Evolutionary conservation across 495 filamentous ascomycete genomes (phyloP), one percentile per base, ranked within the genome.

Genomic region (Neurospora sublineolata): DNA sequence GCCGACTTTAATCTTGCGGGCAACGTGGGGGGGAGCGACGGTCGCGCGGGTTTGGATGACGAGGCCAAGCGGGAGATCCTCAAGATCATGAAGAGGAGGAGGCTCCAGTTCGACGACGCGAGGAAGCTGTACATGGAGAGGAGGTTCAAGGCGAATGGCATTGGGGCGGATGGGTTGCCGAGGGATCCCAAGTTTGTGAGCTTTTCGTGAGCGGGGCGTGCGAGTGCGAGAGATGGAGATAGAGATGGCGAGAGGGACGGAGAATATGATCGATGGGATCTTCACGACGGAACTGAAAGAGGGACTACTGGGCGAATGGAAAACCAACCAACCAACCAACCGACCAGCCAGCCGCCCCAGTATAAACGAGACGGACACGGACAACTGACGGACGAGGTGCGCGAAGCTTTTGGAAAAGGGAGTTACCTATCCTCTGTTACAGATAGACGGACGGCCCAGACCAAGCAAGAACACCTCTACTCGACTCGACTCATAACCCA

Each of bases 121-220:
- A 86, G 95, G 72, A 83, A 91, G 68, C 86, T 94, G 27, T 94
- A 91, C 76, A 94, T 91, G 76, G 89, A 97, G 84, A 87, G 92
- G 73, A 84, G 90, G 73, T 95, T 99, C 77, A 86, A 86, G 75
- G 92, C 89, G 78, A 93, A 97, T 76, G 90, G 91, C 70, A 97
- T 99, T 77, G 94, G 89, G 12, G 84, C 90, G 18, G 96, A 98
- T 80, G 95, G 96, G 40, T 82, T 88, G 76, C 95, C 95, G 68
- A 88, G 89, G 79, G 95, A 97, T 86, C 93, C 93, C 71, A 97
- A 97, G 84, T 96, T 97, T 78, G 93, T 97, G 12, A 94, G 91
- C 70, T 97, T 97, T 81, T 95, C 92, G 36, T 96, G 69, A 78
- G 37, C 37, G 16, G 23, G 2, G 33, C 16, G 30, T 38, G n/a